Conservation (phyloP, 2,329 filamentous ascomycete species). For the Trichoderma pleuroti region DNA sequence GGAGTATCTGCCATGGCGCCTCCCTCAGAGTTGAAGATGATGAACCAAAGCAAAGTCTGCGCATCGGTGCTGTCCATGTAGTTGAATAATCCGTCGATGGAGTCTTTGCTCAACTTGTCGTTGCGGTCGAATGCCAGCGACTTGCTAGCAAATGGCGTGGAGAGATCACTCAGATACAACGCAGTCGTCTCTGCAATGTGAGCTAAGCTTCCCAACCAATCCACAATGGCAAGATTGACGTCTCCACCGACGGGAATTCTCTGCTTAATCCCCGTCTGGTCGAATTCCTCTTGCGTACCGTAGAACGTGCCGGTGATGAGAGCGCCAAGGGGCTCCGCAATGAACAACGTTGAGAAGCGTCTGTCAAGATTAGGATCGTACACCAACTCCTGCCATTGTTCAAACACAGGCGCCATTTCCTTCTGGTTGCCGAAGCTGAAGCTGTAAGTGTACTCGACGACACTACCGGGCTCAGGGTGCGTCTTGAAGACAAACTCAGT, state of each 20-base stretch:
- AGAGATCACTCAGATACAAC: constrained; percentile 45
- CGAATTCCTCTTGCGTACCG: constrained; percentile 54
- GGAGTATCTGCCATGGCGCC: constrained; percentile 57
- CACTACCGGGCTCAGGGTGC: constrained; percentile 50
- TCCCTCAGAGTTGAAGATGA: constrained; percentile 60
- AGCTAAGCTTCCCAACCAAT: constrained; percentile 60
- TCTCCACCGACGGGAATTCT: constrained; percentile 43
- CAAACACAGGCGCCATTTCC: constrained; percentile 48
- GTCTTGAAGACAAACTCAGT: constrained; percentile 56
- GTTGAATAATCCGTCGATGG: constrained; percentile 48
- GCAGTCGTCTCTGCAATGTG: constrained; percentile 49
- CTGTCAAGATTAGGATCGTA: constrained; percentile 53
- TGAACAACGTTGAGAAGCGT: constrained; percentile 56
- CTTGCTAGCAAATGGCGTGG: constrained; percentile 54
- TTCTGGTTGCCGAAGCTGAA: constrained; percentile 47
- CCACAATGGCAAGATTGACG: constrained; percentile 48
- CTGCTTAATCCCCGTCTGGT: constrained; percentile 46
- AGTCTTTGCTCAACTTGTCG: constrained; percentile 44
- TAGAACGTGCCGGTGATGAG: constrained; percentile 60
- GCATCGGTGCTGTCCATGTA: constrained; percentile 49
- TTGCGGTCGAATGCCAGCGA: constrained; percentile 51
- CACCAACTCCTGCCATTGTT: constrained; percentile 56
- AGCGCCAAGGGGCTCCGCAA: constrained; percentile 51
- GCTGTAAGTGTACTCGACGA: constrained; percentile 57
- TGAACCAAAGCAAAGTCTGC: constrained; percentile 55